These are phyloP conservation scores for Aureobasidium musti DNA, from an alignment of 2,329 filamentous ascomycete species.

Conservation along the genomic window DNA sequence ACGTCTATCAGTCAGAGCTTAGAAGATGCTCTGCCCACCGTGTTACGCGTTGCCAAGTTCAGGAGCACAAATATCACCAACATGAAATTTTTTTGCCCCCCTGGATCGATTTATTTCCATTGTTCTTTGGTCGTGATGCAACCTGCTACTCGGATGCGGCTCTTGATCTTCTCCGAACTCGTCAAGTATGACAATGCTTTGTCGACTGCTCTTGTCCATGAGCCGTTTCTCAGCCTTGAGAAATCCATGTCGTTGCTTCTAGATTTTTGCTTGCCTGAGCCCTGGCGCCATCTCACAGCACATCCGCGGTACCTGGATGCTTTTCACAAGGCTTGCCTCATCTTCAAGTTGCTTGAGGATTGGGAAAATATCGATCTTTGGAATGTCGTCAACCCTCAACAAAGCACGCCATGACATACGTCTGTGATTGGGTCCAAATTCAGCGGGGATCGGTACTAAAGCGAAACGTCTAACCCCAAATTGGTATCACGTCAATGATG, in stretches of 20 bases:
- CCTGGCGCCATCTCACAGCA: neutral
- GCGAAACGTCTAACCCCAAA: constrained; percentile 28
- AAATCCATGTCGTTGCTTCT: neutral
- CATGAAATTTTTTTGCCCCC: constrained; percentile 3
- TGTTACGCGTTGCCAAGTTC: constrained; percentile 20
- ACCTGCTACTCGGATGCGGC: constrained; percentile 1
- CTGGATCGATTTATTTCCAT: neutral
- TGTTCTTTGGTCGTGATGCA: neutral
- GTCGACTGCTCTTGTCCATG: neutral
- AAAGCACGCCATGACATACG: constrained; percentile 27
- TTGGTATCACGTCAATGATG: constrained; percentile 31
- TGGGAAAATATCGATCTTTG: constrained; percentile 16
- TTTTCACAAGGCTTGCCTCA: constrained; percentile 1
- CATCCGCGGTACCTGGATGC: neutral
- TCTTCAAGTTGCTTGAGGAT: neutral
- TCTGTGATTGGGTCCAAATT: constrained; percentile 13
- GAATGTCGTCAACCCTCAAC: constrained; percentile 25
- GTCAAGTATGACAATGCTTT: constrained; percentile 1
- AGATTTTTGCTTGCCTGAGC: constrained; percentile 6
- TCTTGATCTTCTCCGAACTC: neutral
- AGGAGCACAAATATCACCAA: neutral
- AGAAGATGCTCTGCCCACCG: neutral
- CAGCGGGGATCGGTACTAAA: constrained; percentile 22
- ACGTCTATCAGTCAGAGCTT: neutral
- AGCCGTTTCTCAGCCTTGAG: constrained; percentile 7